Evolutionary conservation across 2,329 filamentous ascomycete species (phyloP).

Genomic region (Xylariaceae sp.): DNA sequence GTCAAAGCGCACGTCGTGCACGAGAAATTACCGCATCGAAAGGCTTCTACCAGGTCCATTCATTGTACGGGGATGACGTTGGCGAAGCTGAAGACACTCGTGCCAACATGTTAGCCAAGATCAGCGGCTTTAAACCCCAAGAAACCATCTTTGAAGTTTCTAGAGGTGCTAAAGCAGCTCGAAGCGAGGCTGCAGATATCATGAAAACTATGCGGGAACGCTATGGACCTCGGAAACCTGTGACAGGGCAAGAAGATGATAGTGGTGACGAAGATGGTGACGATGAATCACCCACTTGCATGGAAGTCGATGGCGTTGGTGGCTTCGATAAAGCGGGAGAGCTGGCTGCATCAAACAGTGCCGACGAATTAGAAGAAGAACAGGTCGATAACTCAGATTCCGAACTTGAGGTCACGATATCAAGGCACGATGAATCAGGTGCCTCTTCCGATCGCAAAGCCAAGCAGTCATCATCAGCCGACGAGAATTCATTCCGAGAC

Average conservation of each 20-base stretch:
- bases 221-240: slow-evolving; percentile 57
- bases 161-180: slow-evolving; percentile 60
- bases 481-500: slow-evolving; percentile 57
- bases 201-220: slow-evolving; percentile 69
- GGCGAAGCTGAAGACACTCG: slow-evolving; percentile 66
- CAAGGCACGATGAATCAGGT: slow-evolving; percentile 46
- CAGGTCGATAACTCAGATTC: slow-evolving; percentile 47
- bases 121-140: slow-evolving; percentile 81
- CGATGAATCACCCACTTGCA: slow-evolving; percentile 17
- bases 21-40: slow-evolving; percentile 70
- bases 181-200: slow-evolving; percentile 65
- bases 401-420: slow-evolving; percentile 68
- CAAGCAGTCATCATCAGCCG: slow-evolving; percentile 2
- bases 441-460: slow-evolving; percentile 40
- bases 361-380: slow-evolving; percentile 10
- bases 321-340: slow-evolving; percentile 4
- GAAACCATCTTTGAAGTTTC: slow-evolving; percentile 98
- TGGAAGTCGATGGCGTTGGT: slow-evolving; percentile 2
- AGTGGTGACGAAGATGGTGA: slow-evolving; percentile 31
- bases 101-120: slow-evolving; percentile 80
- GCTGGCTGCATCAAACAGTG: slow-evolving; percentile 11
- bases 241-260: slow-evolving; percentile 39
- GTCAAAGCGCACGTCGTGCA: slow-evolving; percentile 82
- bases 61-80: slow-evolving; percentile 71
- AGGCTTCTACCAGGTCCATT: slow-evolving; percentile 70